Evolutionary conservation across 768 basidiomycete species (phyloP).

Genomic region (Trametes cubensis): DNA sequence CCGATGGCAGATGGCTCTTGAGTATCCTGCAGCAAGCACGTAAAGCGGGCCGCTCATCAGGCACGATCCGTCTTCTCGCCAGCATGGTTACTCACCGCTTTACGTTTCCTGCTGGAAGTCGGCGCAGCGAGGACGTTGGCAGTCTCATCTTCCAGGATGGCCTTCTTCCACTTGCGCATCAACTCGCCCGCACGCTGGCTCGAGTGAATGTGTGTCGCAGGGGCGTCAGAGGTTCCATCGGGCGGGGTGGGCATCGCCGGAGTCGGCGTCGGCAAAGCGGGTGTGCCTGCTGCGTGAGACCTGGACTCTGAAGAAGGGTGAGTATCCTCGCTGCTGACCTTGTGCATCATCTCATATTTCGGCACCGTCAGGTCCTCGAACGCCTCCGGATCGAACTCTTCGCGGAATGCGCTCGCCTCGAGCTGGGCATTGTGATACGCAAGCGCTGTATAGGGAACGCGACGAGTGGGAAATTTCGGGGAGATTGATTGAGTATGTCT

Average conservation of each 20-base stretch:
- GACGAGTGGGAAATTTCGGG: neutral
- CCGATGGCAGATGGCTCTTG: slow-evolving; percentile 62
- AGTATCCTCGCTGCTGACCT: slow-evolving; percentile 48
- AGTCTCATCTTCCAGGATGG: slow-evolving; percentile 64
- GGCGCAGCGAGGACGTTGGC: slow-evolving; percentile 49
- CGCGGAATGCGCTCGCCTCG: slow-evolving; percentile 89
- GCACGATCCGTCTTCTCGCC: slow-evolving; percentile 8
- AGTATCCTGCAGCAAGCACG: slow-evolving; percentile 4
- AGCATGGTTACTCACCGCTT: slow-evolving; percentile 54
- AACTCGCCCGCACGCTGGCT: slow-evolving; percentile 66
- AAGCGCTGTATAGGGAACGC: slow-evolving; percentile 53
- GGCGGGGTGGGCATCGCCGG: slow-evolving; percentile 2
- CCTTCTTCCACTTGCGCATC: slow-evolving; percentile 72
- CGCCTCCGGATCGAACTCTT: slow-evolving; percentile 76
- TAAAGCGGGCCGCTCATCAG: slow-evolving; percentile 9
- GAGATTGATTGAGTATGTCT: neutral
- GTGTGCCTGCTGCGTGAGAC: slow-evolving; percentile 23
- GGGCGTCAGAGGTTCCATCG: slow-evolving; percentile 8
- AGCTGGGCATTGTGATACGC: slow-evolving; percentile 89
- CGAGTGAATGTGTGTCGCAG: neutral
- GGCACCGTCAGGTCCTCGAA: slow-evolving; percentile 87
- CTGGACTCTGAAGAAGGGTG: neutral
- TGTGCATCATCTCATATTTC: slow-evolving; percentile 75
- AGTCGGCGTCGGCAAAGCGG: slow-evolving; percentile 8
- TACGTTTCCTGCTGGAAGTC: slow-evolving; percentile 65